Evolutionary conservation across 2,329 filamentous ascomycete genomes (phyloP).

Genomic region (Chaetoscypha palmicola): DNA sequence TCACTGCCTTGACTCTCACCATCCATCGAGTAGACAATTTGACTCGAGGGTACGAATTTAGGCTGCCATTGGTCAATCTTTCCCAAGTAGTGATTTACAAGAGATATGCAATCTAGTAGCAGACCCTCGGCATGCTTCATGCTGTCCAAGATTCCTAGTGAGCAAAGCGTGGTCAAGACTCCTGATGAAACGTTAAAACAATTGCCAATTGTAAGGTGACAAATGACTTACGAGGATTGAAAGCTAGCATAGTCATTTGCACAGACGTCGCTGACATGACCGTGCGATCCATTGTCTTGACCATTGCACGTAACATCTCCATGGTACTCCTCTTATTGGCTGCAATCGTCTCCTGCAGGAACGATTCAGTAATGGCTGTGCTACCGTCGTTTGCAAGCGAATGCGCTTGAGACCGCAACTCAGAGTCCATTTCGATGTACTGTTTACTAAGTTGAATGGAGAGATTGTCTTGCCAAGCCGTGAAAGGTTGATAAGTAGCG

Average conservation of each 20-base stretch:
- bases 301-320: slow-evolving; percentile 15
- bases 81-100: slow-evolving; percentile 14
- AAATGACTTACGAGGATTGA: slow-evolving; percentile 20
- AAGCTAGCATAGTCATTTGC: slow-evolving; percentile 15
- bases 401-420: slow-evolving; percentile 22
- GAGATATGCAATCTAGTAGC: slow-evolving; percentile 4
- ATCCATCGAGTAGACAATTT: slow-evolving; percentile 2
- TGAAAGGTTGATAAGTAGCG: slow-evolving; percentile 43
- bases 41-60: neutral
- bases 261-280: slow-evolving; percentile 15
- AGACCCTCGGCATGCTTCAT: slow-evolving; percentile 1
- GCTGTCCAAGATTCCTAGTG: slow-evolving; percentile 4
- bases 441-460: slow-evolving; percentile 52
- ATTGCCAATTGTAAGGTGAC: neutral
- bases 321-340: slow-evolving; percentile 19
- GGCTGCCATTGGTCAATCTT: slow-evolving; percentile 17
- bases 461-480: slow-evolving; percentile 49
- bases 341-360: slow-evolving; percentile 12
- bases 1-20: slow-evolving; percentile 26
- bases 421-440: slow-evolving; percentile 35
- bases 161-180: slow-evolving; percentile 7
- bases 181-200: slow-evolving; percentile 7
- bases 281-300: slow-evolving; percentile 13
- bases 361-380: slow-evolving; percentile 11
- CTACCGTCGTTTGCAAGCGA: slow-evolving; percentile 3